These are phyloP conservation scores for Pythium pectinolyticum DNA, from an alignment of 352 stramenopile species.

Conservation along the genomic window DNA sequence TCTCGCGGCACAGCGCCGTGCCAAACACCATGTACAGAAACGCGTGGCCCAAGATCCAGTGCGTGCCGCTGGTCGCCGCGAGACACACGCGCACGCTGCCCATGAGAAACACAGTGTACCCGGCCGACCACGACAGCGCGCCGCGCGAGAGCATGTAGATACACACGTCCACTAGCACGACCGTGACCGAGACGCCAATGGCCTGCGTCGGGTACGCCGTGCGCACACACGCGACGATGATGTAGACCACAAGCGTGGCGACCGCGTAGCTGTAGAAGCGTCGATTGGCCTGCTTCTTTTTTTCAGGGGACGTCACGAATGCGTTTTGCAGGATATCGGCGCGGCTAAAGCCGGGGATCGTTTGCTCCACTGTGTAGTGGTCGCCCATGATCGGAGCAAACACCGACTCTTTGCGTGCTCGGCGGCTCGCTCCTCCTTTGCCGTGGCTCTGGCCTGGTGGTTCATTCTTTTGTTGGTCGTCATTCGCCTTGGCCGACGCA, in stretches of 20 bases:
- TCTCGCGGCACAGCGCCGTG: constrained; percentile 75
- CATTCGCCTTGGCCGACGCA: constrained; percentile 44
- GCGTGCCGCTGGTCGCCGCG: constrained; percentile 59
- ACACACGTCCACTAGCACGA: constrained; percentile 71
- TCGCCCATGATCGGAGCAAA: constrained; percentile 78
- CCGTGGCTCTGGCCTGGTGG: neutral
- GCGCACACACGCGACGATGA: constrained; percentile 50
- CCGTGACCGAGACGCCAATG: constrained; percentile 62
- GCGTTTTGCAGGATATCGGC: constrained; percentile 79
- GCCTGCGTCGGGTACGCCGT: constrained; percentile 62
- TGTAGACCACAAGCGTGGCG: constrained; percentile 54
- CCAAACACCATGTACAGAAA: constrained; percentile 82
- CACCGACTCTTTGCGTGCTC: constrained; percentile 58
- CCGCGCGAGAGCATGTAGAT: constrained; percentile 76
- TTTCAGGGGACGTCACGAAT: constrained; percentile 66
- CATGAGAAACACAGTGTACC: constrained; percentile 83
- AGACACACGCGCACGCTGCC: constrained; percentile 68
- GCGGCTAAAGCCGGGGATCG: constrained; percentile 64
- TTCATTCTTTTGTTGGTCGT: constrained; percentile 8
- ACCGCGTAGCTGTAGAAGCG: constrained; percentile 54
- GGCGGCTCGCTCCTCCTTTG: constrained; percentile 14
- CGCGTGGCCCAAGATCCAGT: constrained; percentile 82
- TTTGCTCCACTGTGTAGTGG: constrained; percentile 78
- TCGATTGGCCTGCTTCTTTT: constrained; percentile 47
- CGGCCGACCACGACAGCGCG: constrained; percentile 69